Base-by-base conservation (phyloP, 768 basidiomycete genomes). In the Podaxis pistillaris region DNA sequence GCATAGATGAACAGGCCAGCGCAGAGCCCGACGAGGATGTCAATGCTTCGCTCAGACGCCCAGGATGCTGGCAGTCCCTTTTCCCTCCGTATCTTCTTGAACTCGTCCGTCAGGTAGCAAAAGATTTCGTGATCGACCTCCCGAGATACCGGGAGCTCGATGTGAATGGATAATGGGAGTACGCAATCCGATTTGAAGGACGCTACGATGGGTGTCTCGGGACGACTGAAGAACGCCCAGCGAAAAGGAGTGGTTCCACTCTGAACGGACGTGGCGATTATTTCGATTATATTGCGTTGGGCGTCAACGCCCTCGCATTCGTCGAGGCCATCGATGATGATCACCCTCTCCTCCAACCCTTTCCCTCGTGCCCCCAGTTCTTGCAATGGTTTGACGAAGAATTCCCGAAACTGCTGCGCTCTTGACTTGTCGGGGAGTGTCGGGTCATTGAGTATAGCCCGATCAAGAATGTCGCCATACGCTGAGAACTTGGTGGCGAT, bases 61-160 rank as follows among this genome's bases (percentile, higher is more conserved):
- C 60, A 65, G 1, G 56, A 30, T 17, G 52, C 50, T 9, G 51
- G 51, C 3, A 33, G 3, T 12, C 36, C 52, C 1, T 40, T 38
- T 4, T 30, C 41, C 22, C 55, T 36, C 3, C 13, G 30, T 15
- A 22, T 52, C 3, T 49, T n/a, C 12, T 37, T 12, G 22, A 65
- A 62, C 36, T 44, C 60, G 19, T 62, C 52, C 30, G 46, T 46
- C 8, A 58, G 47, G 55, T 54, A 65, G n/a, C 33, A 8, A 11
- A 50, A 26, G 28, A 65, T 37, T 15, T 62, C 61, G n/a, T 41
- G 4, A 3, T 49, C 56, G 2, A 28, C 36, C 4, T 65, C 56
- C 28, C 58, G 52, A 8, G 41, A 58, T 13, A 37, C 57, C 13
- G 50, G 41, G 6, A 62, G 51, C 11, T 51, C 28, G 6, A 58